Evolutionary conservation across 2,329 filamentous ascomycete species (phyloP).

Genomic region (Dactylellina sp.): DNA sequence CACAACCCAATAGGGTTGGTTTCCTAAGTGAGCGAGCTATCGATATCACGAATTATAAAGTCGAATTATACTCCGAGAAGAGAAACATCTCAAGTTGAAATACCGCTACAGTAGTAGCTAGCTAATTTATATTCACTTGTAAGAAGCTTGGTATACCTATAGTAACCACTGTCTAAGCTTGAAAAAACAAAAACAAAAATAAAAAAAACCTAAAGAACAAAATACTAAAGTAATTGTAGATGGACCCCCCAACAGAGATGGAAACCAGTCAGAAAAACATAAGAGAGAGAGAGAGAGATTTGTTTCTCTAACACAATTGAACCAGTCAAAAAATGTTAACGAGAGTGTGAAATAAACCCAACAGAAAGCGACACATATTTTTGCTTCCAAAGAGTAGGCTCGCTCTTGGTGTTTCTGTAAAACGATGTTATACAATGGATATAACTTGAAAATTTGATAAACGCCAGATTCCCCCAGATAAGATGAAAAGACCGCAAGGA

Average conservation of each 20-base stretch:
- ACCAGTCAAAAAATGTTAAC: slow-evolving; percentile 50
- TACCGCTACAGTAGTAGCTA: too few relatives aligned
- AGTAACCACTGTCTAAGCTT: not conserved
- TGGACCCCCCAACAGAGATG: not conserved
- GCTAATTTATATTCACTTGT: not conserved
- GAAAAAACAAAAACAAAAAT: not conserved
- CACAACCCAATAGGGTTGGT: not conserved
- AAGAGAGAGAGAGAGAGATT: not conserved
- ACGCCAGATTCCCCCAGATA: slow-evolving; percentile 27
- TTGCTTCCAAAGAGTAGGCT: not conserved
- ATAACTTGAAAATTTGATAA: slow-evolving; percentile 4
- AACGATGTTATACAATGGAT: slow-evolving; percentile 53
- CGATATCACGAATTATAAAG: not conserved
- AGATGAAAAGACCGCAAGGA: slow-evolving; percentile 15
- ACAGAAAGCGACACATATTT: too few relatives aligned
- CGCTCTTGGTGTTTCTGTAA: slow-evolving; percentile 34
- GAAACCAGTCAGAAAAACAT: not conserved
- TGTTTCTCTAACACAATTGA: slow-evolving; percentile 41
- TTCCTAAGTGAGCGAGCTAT: not conserved
- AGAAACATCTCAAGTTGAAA: too few relatives aligned
- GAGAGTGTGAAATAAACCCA: slow-evolving; percentile 14
- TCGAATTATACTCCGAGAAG: too few relatives aligned
- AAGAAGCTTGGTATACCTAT: not conserved
- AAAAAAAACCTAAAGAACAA: too few relatives aligned
- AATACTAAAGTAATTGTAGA: too few relatives aligned